These are phyloP conservation scores for Ogataea methylovora DNA, from an alignment of 805 yeast genomes.

Conservation along the genomic window DNA sequence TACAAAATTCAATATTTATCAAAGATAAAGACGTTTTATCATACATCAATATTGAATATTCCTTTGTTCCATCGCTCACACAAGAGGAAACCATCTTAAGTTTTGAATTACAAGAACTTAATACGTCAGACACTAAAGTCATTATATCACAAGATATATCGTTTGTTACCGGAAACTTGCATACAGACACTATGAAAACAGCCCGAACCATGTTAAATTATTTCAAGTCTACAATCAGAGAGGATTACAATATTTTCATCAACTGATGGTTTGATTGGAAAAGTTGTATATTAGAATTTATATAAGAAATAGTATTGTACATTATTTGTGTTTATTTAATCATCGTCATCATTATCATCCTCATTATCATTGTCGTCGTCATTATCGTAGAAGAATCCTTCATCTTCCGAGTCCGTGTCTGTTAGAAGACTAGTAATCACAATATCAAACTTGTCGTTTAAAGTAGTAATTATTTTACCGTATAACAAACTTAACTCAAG, in stretches of 20 bases:
- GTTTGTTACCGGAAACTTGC: no score
- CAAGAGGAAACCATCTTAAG: background rate
- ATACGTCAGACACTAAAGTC: no score
- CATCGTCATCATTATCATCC: slow-evolving; percentile 3
- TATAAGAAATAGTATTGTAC: no score
- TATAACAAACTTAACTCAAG: slow-evolving; percentile 6
- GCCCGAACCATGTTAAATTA: no score
- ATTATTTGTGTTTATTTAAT: no score
- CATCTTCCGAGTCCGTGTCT: slow-evolving; percentile 5
- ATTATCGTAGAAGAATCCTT: slow-evolving; percentile 2
- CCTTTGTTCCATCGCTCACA: background rate
- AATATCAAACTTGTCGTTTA: slow-evolving; percentile 8
- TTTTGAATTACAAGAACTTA: background rate
- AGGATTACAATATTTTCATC: no score
- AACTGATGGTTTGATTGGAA: no score
- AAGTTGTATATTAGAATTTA: no score
- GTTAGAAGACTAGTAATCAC: slow-evolving; percentile 5
- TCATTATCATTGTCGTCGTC: slow-evolving; percentile 7
- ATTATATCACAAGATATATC: no score
- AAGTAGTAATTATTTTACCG: slow-evolving; percentile 5
- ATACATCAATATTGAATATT: background rate
- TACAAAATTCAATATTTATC: background rate
- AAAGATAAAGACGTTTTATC: background rate
- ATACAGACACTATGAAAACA: no score
- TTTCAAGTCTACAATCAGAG: no score